Base-by-base conservation (phyloP, 148 eudicot genomes). In the Limonium bicolor region DNA sequence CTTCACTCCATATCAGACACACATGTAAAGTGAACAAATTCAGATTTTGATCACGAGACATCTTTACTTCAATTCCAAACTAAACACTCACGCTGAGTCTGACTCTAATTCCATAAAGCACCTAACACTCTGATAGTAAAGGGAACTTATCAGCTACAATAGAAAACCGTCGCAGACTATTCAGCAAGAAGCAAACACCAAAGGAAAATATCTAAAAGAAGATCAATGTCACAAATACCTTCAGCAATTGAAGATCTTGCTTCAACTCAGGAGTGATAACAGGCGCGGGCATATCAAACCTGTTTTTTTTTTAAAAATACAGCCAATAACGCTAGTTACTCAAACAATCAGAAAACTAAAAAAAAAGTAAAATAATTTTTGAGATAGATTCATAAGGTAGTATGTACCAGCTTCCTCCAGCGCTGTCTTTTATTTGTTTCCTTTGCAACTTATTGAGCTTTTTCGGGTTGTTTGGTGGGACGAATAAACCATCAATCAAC, bases 251-350 rank as follows among this genome's bases (percentile, higher is more conserved):
- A 41, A 90, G 74, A 62, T 90, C 95, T 37, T 77, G 81, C 18
- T 84, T 80, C 48, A 90, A 62, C 64, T 90, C 75, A 0, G 95
- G 87, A 1, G 97, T 90, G 6, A 90, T 41, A 14, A 68, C 68
- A 16, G 68, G 77, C 24, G 95, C 95, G 40, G 95, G 82, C 97
- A 84, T 80, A 48, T 88, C 94, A 64, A 88, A 88, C 96, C 96
- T 87, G 46, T 29, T 22, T n/a, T n/a, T n/a, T n/a, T n/a, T n/a
- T n/a, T 36, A 30, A 26, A 16, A 55, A 18, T 14, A 8, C 21
- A 28, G 11, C 5, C 12, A 39, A 17, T 23, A 7, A 20, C 11
- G 28, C 2, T 7, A 22, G 38, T 33, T 50, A 22, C 19, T 48
- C 37, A 51, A 19, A 33, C 55, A 7, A 20, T 32, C 19, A 27